phyloP scores from a whole-genome alignment of 2,329 filamentous ascomycete species.

The Trichophyton verrucosum region DNA sequence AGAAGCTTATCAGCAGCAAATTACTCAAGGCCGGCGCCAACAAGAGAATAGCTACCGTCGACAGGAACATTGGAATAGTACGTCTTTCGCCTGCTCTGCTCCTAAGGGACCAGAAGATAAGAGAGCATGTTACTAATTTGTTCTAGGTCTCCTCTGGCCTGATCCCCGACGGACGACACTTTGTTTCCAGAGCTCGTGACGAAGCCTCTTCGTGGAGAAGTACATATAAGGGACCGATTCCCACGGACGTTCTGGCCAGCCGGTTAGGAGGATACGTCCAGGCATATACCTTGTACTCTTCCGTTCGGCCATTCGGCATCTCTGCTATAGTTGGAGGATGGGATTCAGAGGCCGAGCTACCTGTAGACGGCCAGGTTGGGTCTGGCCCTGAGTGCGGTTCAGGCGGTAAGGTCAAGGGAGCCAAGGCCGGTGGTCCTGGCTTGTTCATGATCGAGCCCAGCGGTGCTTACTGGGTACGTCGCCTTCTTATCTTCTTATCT shows the following conservation, averaged over 20 bases:
- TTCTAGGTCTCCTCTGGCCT: conserved; percentile 80
- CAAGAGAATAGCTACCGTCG: conserved; percentile 90
- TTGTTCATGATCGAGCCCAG: conserved; percentile 99
- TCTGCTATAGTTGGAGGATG: conserved; percentile 88
- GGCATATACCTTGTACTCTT: conserved; percentile 94
- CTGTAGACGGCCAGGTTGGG: conserved; percentile 84
- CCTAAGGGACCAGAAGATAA: neutral
- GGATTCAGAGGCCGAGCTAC: conserved; percentile 74
- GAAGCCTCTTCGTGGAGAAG: conserved; percentile 85
- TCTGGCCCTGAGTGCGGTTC: conserved; percentile 64
- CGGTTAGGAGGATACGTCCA: conserved; percentile 94
- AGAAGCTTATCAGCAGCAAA: conserved; percentile 94
- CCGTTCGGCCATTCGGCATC: conserved; percentile 91
- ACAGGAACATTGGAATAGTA: conserved; percentile 88
- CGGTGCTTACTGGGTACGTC: conserved; percentile 73
- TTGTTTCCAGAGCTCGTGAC: conserved; percentile 84
- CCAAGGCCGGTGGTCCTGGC: conserved; percentile 74
- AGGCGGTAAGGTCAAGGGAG: conserved; percentile 66
- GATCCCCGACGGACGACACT: conserved; percentile 88
- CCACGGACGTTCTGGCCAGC: conserved; percentile 72
- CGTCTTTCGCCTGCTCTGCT: conserved; percentile 26
- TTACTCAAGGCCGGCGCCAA: conserved; percentile 89
- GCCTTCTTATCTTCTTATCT: neutral
- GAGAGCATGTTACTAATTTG: conserved; percentile 2
- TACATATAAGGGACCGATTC: conserved; percentile 89